Evolutionary conservation across 2,329 filamentous ascomycete species (phyloP).

Genomic region (Cyphellophora europaea): DNA sequence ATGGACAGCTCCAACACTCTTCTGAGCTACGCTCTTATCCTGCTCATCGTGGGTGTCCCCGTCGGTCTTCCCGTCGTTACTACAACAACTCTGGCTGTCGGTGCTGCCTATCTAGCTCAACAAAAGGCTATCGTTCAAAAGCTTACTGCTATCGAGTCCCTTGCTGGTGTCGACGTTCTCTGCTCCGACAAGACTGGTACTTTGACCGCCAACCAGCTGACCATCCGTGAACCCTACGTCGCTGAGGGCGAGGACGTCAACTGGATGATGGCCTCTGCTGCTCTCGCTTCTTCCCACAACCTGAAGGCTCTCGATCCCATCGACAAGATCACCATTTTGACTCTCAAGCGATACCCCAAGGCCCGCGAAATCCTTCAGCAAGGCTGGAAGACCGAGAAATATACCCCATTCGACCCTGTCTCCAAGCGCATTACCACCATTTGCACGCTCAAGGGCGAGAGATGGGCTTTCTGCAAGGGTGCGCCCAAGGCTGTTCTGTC

Average conservation of each 20-base stretch:
- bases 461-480: conserved; percentile 67
- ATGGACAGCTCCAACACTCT: conserved; percentile 52
- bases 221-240: conserved; percentile 67
- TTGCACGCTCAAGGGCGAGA: conserved; percentile 59
- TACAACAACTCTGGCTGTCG: conserved; percentile 67
- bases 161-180: conserved; percentile 66
- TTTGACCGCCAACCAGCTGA: conserved; percentile 64
- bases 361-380: conserved; percentile 65
- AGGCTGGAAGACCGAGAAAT: conserved; percentile 69
- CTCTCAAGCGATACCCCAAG: conserved; percentile 67
- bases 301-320: conserved; percentile 70
- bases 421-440: conserved; percentile 69
- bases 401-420: conserved; percentile 69
- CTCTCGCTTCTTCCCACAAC: conserved; percentile 69
- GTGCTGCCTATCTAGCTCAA: conserved; percentile 67
- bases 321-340: conserved; percentile 69
- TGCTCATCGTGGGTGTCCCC: conserved; percentile 69
- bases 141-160: conserved; percentile 67
- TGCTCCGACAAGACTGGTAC: conserved; percentile 79
- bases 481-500: conserved; percentile 66
- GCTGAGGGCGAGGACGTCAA: conserved; percentile 69
- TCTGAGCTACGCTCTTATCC: conserved; percentile 59
- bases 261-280: conserved; percentile 77
- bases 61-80: conserved; percentile 73
- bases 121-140: conserved; percentile 74